Evolutionary conservation across 345 rosid species (phyloP).

Genomic region (Nephelium lappaceum): DNA sequence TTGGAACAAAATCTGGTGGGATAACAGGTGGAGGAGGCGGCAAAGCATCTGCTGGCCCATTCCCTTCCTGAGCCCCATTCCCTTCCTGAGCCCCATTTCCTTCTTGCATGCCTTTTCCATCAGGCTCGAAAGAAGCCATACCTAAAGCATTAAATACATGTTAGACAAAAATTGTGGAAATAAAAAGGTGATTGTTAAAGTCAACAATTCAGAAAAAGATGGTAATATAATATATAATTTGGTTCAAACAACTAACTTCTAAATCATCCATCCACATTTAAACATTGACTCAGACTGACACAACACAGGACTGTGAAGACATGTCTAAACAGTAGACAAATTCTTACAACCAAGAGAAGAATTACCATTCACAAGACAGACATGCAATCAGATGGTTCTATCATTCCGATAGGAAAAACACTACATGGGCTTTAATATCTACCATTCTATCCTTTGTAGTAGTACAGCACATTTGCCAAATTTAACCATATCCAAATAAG

Average conservation of each 20-base stretch:
- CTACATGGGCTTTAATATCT: background rate
- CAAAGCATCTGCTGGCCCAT: constrained; percentile 30
- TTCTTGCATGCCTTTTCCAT: constrained; percentile 33
- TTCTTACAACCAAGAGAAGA: too few relatives aligned
- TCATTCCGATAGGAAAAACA: background rate
- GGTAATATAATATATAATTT: too few relatives aligned
- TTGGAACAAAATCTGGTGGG: constrained; percentile 53
- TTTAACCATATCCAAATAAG: background rate
- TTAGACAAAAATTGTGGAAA: background rate
- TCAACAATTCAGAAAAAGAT: background rate
- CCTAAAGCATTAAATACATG: constrained; percentile 19
- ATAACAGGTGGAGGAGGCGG: constrained; percentile 70
- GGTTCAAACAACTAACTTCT: too few relatives aligned
- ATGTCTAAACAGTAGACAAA: too few relatives aligned
- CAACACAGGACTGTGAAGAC: too few relatives aligned
- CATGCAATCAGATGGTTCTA: background rate
- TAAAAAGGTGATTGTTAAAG: background rate
- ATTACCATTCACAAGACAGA: too few relatives aligned
- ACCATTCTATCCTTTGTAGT: background rate
- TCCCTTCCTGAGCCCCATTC: too few relatives aligned
- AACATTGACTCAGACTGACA: too few relatives aligned
- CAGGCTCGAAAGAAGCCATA: constrained; percentile 49
- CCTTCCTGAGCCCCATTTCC: constrained; percentile 10
- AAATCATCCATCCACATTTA: too few relatives aligned
- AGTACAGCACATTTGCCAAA: background rate